Conservation (phyloP, 2,329 filamentous ascomycete genomes). For the Aspergillus sp. region DNA sequence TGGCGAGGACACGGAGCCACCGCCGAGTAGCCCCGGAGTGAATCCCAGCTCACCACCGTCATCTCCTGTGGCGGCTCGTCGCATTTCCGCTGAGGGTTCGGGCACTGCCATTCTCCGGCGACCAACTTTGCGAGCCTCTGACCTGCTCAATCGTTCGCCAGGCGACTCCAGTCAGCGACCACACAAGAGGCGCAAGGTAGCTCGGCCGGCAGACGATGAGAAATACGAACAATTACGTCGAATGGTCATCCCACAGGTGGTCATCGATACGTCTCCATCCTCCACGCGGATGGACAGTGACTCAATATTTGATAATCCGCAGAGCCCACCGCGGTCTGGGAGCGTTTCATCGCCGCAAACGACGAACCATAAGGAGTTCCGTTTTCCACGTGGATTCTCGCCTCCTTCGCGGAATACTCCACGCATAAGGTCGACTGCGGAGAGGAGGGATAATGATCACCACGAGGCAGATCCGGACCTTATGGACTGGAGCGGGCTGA, state of each 20-base stretch:
- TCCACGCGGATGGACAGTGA: slow-evolving; percentile 4
- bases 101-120: not conserved
- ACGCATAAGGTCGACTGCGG: slow-evolving; percentile 19
- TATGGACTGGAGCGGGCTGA: slow-evolving; percentile 14
- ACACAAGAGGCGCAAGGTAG: slow-evolving; percentile 37
- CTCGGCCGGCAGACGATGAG: slow-evolving; percentile 15
- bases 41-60: slow-evolving; percentile 30
- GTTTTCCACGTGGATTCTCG: slow-evolving; percentile 35
- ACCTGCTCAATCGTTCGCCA: slow-evolving; percentile 1
- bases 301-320: slow-evolving; percentile 32
- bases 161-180: slow-evolving; percentile 6
- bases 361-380: slow-evolving; percentile 27
- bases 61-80: slow-evolving; percentile 18
- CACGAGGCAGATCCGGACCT: slow-evolving; percentile 10
- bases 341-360: slow-evolving; percentile 26
- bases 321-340: slow-evolving; percentile 41
- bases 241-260: slow-evolving; percentile 19
- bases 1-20: slow-evolving; percentile 29
- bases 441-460: slow-evolving; percentile 12
- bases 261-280: slow-evolving; percentile 23
- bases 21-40: slow-evolving; percentile 30
- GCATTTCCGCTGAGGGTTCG: not conserved
- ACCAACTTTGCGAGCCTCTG: slow-evolving; percentile 2
- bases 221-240: slow-evolving; percentile 7
- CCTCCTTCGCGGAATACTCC: slow-evolving; percentile 26